Conservation (phyloP, 805 yeast genomes). For the Nakazawaea ambrosiae region DNA sequence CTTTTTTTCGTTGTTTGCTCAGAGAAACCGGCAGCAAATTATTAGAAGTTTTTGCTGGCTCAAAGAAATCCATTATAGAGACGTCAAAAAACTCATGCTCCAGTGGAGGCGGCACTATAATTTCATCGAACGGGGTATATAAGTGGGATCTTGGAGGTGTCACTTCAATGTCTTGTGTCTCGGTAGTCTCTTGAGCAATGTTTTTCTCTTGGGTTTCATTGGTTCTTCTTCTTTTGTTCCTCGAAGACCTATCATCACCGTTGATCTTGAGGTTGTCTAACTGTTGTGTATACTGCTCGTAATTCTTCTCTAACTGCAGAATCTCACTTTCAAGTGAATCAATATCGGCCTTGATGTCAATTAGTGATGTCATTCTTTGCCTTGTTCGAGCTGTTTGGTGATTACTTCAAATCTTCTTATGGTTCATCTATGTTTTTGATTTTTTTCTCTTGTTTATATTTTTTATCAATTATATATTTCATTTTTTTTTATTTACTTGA, state of each 20-base stretch:
- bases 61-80: slow-evolving; percentile 17
- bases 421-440: neutral
- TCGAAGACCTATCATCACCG: too few relatives aligned
- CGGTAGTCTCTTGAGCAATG: neutral
- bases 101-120: slow-evolving; percentile 15
- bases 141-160: neutral
- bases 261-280: slow-evolving; percentile 12
- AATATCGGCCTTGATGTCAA: slow-evolving; percentile 5
- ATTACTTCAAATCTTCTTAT: too few relatives aligned
- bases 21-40: too few relatives aligned
- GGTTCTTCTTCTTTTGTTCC: slow-evolving; percentile 6
- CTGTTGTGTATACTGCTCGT: slow-evolving; percentile 7
- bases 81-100: slow-evolving; percentile 24
- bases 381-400: too few relatives aligned
- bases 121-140: slow-evolving; percentile 4
- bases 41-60: too few relatives aligned
- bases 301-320: slow-evolving; percentile 4
- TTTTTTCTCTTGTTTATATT: too few relatives aligned
- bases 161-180: neutral
- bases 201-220: neutral
- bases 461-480: too few relatives aligned
- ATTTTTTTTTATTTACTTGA: too few relatives aligned
- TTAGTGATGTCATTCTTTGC: slow-evolving; percentile 5
- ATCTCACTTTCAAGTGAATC: slow-evolving; percentile 9
- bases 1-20: too few relatives aligned